Percentiles rank a stretch among this genome's conserved stretches.
phyloP scores from a whole-genome alignment of 495 filamentous ascomycete species.

The Melanomma pulvis-pyrius region DNA sequence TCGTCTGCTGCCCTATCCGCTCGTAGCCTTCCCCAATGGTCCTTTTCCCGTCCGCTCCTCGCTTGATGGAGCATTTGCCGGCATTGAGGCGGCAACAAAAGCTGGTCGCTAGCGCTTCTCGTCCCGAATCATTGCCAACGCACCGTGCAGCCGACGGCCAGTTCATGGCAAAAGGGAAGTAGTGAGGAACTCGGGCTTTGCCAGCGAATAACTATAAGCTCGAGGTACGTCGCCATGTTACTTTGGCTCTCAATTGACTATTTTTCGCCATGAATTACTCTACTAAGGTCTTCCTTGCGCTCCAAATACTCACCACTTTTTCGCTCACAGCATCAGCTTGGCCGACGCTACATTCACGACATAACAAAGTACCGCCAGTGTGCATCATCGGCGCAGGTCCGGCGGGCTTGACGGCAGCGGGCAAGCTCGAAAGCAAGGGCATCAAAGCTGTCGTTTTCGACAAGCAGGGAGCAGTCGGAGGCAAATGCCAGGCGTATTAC shows the following conservation, averaged over 20 bases:
- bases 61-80: background rate
- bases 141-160: conserved; percentile 29
- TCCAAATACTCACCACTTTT: conserved; percentile 12
- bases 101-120: conserved; percentile 10
- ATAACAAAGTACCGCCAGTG: conserved; percentile 18
- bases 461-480: conserved; percentile 33
- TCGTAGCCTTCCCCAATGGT: background rate
- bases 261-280: conserved; percentile 2
- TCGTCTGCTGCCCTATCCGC: conserved; percentile 1
- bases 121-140: conserved; percentile 32
- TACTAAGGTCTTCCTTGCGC: conserved; percentile 1
- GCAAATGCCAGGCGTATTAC: conserved; percentile 39
- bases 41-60: background rate
- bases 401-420: conserved; percentile 33
- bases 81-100: conserved; percentile 19
- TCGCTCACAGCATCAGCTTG: conserved; percentile 14
- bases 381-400: conserved; percentile 38
- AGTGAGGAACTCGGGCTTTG: conserved; percentile 11
- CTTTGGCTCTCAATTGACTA: background rate
- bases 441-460: conserved; percentile 34
- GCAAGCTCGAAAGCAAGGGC: conserved; percentile 34
- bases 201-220: background rate
- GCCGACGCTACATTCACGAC: conserved; percentile 11
- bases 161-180: conserved; percentile 14
- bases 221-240: background rate